A percentile compares a stretch with the other conserved stretches of the same genome.
Evolutionary conservation across 176 grass and related monocot genomes (phyloP).

Genomic region (Triticum aestivum): DNA sequence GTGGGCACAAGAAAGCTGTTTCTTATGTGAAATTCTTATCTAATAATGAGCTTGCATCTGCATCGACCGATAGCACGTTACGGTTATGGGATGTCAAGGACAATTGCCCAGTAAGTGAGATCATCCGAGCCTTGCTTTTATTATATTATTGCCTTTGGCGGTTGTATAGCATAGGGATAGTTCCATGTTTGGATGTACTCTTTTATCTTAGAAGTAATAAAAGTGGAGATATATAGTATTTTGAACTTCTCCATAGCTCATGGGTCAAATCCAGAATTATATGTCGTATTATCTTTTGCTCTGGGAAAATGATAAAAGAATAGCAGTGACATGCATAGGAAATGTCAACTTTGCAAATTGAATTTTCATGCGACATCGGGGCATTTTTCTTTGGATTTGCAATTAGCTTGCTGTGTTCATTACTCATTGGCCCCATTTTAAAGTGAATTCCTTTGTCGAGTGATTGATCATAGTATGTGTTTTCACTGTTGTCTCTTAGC

Average conservation of each 20-base stretch:
- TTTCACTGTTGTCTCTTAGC: neutral
- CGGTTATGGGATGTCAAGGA: constrained; percentile 98
- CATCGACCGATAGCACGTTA: constrained; percentile 95
- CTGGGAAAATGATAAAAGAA: neutral
- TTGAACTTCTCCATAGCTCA: neutral
- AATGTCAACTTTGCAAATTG: constrained; percentile 3
- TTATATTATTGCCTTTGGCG: neutral
- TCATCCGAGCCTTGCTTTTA: constrained; percentile 11
- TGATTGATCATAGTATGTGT: neutral
- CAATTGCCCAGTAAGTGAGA: constrained; percentile 65
- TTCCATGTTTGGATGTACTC: neutral
- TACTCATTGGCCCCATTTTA: neutral
- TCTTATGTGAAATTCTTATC: constrained; percentile 99
- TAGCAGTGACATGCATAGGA: neutral
- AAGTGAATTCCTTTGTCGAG: neutral
- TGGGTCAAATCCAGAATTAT: neutral
- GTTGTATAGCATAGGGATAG: neutral
- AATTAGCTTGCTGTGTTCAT: neutral
- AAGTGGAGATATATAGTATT: neutral
- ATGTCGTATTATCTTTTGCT: neutral
- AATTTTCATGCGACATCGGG: neutral
- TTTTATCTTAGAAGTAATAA: neutral
- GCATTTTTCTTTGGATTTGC: neutral
- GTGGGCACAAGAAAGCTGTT: constrained; percentile 94
- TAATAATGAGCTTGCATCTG: constrained; percentile 89